Evolutionary conservation across 805 yeast species (phyloP), one percentile per base, ranked within the genome.

Genomic region (Saccharomycopsis javanensis): DNA sequence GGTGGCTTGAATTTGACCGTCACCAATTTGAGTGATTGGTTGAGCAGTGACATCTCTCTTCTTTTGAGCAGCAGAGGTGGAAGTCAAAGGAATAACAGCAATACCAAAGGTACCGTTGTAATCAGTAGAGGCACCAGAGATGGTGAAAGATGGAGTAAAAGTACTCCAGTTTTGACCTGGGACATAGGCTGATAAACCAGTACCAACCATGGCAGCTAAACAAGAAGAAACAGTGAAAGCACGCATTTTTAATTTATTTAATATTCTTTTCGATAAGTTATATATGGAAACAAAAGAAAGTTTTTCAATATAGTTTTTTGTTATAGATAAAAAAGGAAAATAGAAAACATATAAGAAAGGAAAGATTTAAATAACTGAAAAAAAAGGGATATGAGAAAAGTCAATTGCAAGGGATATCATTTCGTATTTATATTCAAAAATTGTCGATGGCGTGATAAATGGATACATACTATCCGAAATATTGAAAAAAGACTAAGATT

Each of bases 111-210:
- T 66, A 34, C 72, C 68, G 48, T 68, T 58, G 65, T 69, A 71
- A 51, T 68, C 68, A 50, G 76, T 68, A 33, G 68, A 56, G 60
- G 73, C 78, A 60, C 71, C 69, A 35, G 66, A 56, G 66, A 67
- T 71, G 51, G 75, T 71, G 55, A 71, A 66, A 33, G 65, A 61
- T 64, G 78, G 77, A 18, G 76, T 74, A 65, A 74, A 65, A 60
- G 77, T 73, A 50, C 72, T 61, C 77, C 77, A 74, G 60, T 74
- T 38, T 27, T 51, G 48, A 18, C 48, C 31, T 46, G 86, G 86
- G 63, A 82, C 80, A 64, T 79, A 79, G 58, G 88, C 88, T 54
- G 86, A 85, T 54, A 76, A 55, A 34, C 83, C 75, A 16, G 75
- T 59, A n/a, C 80, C 68, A 55, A 77, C 75, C 46, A 80, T 66